phyloP scores from a whole-genome alignment of 2,329 filamentous ascomycete species.

The Polychaeton citri region DNA sequence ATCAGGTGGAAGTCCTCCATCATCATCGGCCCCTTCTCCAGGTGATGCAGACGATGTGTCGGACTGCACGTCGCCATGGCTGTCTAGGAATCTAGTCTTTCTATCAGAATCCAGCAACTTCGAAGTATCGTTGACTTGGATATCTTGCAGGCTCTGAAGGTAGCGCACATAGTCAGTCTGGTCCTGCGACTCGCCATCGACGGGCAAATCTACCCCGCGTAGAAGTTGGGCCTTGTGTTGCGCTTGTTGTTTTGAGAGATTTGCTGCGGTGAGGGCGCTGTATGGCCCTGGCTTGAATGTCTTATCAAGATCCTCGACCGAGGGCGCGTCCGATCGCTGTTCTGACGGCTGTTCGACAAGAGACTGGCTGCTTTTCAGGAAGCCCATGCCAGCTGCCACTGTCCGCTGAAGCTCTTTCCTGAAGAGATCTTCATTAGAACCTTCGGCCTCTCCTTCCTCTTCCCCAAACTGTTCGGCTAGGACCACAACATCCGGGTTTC shows the following conservation, averaged over 20 bases:
- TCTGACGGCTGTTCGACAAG: too few relatives aligned
- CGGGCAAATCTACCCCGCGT: conserved; percentile 15
- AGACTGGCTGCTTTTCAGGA: too few relatives aligned
- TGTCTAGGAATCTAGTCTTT: not conserved
- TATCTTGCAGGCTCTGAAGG: conserved; percentile 7
- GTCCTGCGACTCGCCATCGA: conserved; percentile 18
- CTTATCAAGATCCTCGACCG: too few relatives aligned
- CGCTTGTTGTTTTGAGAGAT: conserved; percentile 20
- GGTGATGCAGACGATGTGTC: not conserved
- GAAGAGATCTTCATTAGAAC: too few relatives aligned
- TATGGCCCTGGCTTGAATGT: too few relatives aligned
- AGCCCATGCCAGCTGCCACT: too few relatives aligned
- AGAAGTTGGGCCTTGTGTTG: conserved; percentile 7
- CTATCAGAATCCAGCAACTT: not conserved
- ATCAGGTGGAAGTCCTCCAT: not conserved
- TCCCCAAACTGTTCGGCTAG: too few relatives aligned
- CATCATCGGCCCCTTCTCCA: not conserved
- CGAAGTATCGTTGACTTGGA: not conserved
- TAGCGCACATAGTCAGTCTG: conserved; percentile 13
- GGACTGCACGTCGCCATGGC: not conserved
- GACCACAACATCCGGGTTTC: too few relatives aligned
- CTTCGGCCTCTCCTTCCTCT: too few relatives aligned
- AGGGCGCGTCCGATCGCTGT: too few relatives aligned
- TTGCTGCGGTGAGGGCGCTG: conserved; percentile 18
- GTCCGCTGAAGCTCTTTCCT: too few relatives aligned